These are phyloP conservation scores for Clitopilus hobsonii DNA, from an alignment of 768 basidiomycete genomes.

Conservation along the genomic window DNA sequence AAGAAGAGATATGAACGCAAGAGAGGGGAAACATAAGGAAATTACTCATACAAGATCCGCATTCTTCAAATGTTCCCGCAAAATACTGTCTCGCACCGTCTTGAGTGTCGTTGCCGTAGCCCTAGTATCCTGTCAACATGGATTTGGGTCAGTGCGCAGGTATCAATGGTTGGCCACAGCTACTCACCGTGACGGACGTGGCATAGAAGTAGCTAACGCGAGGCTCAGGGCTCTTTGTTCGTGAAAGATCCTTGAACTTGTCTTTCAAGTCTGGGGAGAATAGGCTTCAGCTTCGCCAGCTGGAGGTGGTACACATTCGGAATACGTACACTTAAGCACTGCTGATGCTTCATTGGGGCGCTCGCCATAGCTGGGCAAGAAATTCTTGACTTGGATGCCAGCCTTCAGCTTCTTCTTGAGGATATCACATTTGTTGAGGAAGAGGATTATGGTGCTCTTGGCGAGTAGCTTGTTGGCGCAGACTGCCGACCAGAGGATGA, in stretches of 20 bases:
- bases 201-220: conserved; percentile 54
- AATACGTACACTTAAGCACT: conserved; percentile 52
- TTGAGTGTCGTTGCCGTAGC: conserved; percentile 48
- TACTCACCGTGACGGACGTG: conserved; percentile 55
- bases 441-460: conserved; percentile 61
- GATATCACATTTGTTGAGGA: conserved; percentile 73
- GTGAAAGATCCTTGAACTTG: conserved; percentile 48
- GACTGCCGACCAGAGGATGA: conserved; percentile 62
- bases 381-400: conserved; percentile 45
- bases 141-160: neutral
- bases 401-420: conserved; percentile 43
- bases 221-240: conserved; percentile 42
- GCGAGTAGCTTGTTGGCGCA: conserved; percentile 56
- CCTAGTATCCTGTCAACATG: conserved; percentile 42
- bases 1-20: neutral
- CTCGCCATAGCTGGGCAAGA: conserved; percentile 59
- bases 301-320: neutral
- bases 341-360: conserved; percentile 51
- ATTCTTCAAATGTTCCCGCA: conserved; percentile 44
- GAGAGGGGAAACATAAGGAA: neutral
- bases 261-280: conserved; percentile 28
- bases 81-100: conserved; percentile 53
- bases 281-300: neutral
- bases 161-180: neutral
- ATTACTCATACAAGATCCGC: conserved; percentile 33